Percentiles rank a stretch among this genome's conserved stretches.
Conservation (phyloP, 1,139 yeast species). For the Hyphopichia wangnamkhiaoensis region DNA sequence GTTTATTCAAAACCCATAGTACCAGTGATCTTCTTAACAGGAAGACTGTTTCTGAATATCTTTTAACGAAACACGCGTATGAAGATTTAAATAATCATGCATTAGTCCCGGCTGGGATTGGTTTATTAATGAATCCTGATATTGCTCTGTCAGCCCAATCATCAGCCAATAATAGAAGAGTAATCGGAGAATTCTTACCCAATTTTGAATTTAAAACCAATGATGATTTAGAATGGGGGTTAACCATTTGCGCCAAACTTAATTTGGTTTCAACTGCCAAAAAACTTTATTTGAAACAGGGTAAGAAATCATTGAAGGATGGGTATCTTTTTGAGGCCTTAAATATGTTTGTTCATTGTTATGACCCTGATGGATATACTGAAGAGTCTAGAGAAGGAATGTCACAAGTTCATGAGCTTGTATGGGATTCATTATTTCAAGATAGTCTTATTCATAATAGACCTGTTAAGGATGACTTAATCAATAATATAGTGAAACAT, state of each 20-base stretch:
- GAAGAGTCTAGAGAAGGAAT: conserved; percentile 28
- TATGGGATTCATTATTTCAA: conserved; percentile 57
- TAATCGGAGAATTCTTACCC: conserved; percentile 63
- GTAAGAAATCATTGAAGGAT: conserved; percentile 39
- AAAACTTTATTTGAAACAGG: conserved; percentile 45
- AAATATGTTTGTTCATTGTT: conserved; percentile 65
- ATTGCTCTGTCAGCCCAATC: conserved; percentile 25
- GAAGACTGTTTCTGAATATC: conserved; percentile 58
- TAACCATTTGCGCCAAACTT: conserved; percentile 53
- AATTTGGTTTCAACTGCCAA: conserved; percentile 55
- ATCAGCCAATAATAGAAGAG: conserved; percentile 33
- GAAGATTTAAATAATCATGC: conserved; percentile 52
- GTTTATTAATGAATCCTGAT: conserved; percentile 39
- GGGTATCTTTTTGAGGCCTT: conserved; percentile 63
- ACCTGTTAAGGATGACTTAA: conserved; percentile 55
- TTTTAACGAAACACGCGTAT: conserved; percentile 61
- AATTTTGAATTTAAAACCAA: conserved; percentile 58
- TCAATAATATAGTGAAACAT: conserved; percentile 53
- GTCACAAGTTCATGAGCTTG: conserved; percentile 39
- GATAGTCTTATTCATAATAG: conserved; percentile 56
- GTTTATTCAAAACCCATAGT: conserved; percentile 13
- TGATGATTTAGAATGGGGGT: conserved; percentile 81
- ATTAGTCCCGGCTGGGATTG: conserved; percentile 69
- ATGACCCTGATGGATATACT: conserved; percentile 38
- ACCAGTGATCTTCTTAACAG: conserved; percentile 20